Evolutionary conservation across 1,284 basidiomycete genomes (phyloP).

Genomic region (Marasmius fiardii): DNA sequence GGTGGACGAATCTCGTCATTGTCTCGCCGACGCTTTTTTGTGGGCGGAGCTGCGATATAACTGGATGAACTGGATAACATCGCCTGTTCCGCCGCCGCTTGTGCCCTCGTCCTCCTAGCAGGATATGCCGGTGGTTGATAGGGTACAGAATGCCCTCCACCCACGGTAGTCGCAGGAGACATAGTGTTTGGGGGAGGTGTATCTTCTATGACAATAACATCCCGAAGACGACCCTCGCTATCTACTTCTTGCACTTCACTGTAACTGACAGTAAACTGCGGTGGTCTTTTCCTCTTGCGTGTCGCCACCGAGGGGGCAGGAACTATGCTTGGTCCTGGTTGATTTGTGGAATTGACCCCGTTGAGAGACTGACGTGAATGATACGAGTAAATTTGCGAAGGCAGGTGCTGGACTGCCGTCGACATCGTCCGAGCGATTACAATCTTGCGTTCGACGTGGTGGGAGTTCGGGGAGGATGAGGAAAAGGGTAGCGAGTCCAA

Average conservation of each 20-base stretch:
- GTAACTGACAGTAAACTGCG: constrained; percentile 76
- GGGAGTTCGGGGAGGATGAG: constrained; percentile 3
- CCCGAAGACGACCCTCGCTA: constrained; percentile 65
- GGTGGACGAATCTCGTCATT: constrained; percentile 65
- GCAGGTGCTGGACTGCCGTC: constrained; percentile 11
- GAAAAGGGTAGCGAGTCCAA: constrained; percentile 5
- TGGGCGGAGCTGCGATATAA: constrained; percentile 54
- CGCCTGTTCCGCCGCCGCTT: constrained; percentile 76
- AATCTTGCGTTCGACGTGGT: constrained; percentile 11
- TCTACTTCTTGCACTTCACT: constrained; percentile 83
- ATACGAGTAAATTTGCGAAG: constrained; percentile 44
- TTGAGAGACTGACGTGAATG: constrained; percentile 47
- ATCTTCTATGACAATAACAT: constrained; percentile 87
- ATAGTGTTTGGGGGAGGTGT: constrained; percentile 71
- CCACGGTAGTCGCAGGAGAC: constrained; percentile 64
- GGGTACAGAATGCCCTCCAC: constrained; percentile 67
- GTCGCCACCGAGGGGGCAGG: constrained; percentile 62
- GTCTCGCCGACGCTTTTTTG: constrained; percentile 78
- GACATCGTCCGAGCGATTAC: constrained; percentile 14
- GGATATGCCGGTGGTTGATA: constrained; percentile 74
- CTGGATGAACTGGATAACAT: constrained; percentile 65
- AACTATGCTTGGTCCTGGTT: constrained; percentile 45
- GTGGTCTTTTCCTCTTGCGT: constrained; percentile 79
- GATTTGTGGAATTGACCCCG: constrained; percentile 23
- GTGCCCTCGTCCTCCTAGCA: constrained; percentile 73